Conservation (phyloP, 2,329 filamentous ascomycete species). For the Neonectria coccinea region DNA sequence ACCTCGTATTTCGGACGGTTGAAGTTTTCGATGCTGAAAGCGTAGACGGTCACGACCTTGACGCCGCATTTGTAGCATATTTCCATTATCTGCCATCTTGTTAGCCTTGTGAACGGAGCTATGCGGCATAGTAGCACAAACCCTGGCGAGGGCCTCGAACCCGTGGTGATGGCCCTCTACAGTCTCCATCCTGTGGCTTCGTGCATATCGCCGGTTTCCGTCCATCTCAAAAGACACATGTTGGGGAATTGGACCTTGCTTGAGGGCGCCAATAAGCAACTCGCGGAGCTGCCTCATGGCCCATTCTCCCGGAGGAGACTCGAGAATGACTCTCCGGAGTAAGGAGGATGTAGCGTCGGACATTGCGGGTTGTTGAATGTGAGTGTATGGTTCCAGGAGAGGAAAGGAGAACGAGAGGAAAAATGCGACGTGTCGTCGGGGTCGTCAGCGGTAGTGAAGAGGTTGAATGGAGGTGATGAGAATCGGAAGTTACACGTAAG, state of each 20-base stretch:
- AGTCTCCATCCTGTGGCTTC: constrained; percentile 91
- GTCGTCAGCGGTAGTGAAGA: constrained; percentile 1
- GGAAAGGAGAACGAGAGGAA: constrained; percentile 20
- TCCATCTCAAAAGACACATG: constrained; percentile 99
- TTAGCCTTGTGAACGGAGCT: constrained; percentile 14
- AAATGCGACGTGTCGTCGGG: constrained; percentile 33
- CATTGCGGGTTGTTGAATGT: constrained; percentile 53
- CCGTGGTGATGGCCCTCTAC: constrained; percentile 96
- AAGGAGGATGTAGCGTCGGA: constrained; percentile 64
- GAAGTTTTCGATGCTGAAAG: constrained; percentile 99
- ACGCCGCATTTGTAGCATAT: constrained; percentile 98
- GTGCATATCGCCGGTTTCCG: constrained; percentile 92
- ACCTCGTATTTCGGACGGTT: constrained; percentile 97
- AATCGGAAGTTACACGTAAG: constrained; percentile 7
- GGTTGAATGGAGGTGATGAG: neutral
- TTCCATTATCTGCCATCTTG: constrained; percentile 78
- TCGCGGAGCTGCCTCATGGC: constrained; percentile 82
- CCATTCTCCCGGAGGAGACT: constrained; percentile 94
- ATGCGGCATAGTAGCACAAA: constrained; percentile 63
- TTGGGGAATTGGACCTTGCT: constrained; percentile 90
- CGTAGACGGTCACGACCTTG: constrained; percentile 96
- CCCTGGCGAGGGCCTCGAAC: constrained; percentile 92
- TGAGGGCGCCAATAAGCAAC: constrained; percentile 86
- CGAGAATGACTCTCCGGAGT: constrained; percentile 77
- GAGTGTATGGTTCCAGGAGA: constrained; percentile 19